These are phyloP conservation scores for Helianthus tuberosus DNA, from an alignment of 129 eudicot genomes.

Conservation along the genomic window DNA sequence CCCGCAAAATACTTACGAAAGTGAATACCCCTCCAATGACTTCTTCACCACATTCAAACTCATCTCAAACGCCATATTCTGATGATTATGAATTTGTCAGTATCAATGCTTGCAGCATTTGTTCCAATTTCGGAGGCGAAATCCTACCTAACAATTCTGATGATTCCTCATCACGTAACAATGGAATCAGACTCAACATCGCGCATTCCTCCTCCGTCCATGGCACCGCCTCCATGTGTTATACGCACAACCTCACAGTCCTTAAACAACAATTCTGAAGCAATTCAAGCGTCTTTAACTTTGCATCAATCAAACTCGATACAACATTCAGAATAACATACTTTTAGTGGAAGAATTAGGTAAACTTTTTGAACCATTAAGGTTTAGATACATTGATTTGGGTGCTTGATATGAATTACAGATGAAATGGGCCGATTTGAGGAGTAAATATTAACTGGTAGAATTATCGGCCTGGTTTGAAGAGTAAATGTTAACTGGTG, in stretches of 20 bases:
- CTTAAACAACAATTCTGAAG: slow-evolving; percentile 72
- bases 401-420: no score
- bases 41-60: slow-evolving; percentile 72
- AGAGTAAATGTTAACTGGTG: no score
- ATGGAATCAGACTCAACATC: slow-evolving; percentile 57
- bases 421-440: no score
- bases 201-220: slow-evolving; percentile 78
- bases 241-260: slow-evolving; percentile 74
- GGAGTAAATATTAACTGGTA: no score
- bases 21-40: slow-evolving; percentile 81
- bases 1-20: slow-evolving; percentile 73
- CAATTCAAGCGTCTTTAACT: slow-evolving; percentile 47
- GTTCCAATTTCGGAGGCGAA: slow-evolving; percentile 43
- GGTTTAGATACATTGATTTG: no score
- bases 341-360: no score
- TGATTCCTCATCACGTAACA: slow-evolving; percentile 61
- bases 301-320: slow-evolving; percentile 33
- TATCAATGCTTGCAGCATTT: slow-evolving; percentile 75
- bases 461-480: no score
- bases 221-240: slow-evolving; percentile 83
- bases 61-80: slow-evolving; percentile 72
- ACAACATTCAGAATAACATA: slow-evolving; percentile 36
- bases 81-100: slow-evolving; percentile 62
- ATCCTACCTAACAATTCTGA: slow-evolving; percentile 72
- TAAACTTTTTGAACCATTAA: no score